These are phyloP conservation scores for Cyanodermella asteris DNA, from an alignment of 2,329 filamentous ascomycete genomes.

Conservation along the genomic window DNA sequence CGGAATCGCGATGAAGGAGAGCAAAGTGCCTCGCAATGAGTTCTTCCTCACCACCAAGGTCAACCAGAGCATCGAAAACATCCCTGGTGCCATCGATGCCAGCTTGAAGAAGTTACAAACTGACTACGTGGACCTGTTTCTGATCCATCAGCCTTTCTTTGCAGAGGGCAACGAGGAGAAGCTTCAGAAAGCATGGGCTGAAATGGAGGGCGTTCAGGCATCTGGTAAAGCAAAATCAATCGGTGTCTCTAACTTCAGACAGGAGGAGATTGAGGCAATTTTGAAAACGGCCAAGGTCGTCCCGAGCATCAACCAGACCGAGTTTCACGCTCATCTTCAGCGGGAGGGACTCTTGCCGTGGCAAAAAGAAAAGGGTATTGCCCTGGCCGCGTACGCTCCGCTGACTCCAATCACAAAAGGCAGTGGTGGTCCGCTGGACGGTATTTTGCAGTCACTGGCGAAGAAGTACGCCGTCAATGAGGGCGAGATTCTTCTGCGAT, in stretches of 20 bases:
- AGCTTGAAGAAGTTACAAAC: constrained; percentile 38
- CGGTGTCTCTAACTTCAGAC: constrained; percentile 39
- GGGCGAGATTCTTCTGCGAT: constrained; percentile 34
- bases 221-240: constrained; percentile 37
- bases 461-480: constrained; percentile 39
- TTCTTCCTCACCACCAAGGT: constrained; percentile 37
- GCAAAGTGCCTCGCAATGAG: constrained; percentile 22
- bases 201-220: constrained; percentile 36
- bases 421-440: constrained; percentile 32
- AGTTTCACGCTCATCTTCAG: constrained; percentile 26
- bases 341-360: constrained; percentile 20
- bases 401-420: constrained; percentile 31
- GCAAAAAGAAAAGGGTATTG: constrained; percentile 20
- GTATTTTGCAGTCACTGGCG: constrained; percentile 26
- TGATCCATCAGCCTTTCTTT: constrained; percentile 41
- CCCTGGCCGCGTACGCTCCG: constrained; percentile 19
- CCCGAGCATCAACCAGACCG: constrained; percentile 22
- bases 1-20: constrained; percentile 26
- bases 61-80: constrained; percentile 28
- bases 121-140: constrained; percentile 41
- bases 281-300: constrained; percentile 20
- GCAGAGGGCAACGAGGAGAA: constrained; percentile 28
- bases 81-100: constrained; percentile 29
- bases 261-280: constrained; percentile 30
- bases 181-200: constrained; percentile 36